Evolutionary conservation across 192 early-diverging fungal genomes (phyloP), one percentile per base, ranked within the genome.

Genomic region (Powellomyces hirtus): DNA sequence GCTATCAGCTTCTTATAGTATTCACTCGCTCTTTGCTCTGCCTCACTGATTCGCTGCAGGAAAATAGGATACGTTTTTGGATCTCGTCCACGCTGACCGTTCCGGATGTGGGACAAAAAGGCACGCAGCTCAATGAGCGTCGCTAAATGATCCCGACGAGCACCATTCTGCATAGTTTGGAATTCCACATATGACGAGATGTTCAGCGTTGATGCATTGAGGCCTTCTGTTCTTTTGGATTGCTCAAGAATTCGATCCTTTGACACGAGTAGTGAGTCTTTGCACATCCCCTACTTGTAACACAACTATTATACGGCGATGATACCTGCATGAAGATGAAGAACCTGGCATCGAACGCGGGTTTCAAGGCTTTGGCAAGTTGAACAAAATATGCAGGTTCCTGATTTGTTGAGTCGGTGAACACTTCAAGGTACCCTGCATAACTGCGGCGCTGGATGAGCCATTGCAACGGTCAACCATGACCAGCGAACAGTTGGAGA

Each of bases 111-210:
- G 26, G 70, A 40, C 22, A 72, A 33, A 38, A 72, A 72, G 13
- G 31, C 34, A 20, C 62, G 62, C 4, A 64, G 37, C 44, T 72
- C 70, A 33, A 72, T 56, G n/a, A 72, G 62, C 16, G 62, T 55
- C 10, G 70, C 61, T 3, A 72, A 33, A 40, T 72, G 70, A 44
- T 59, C 38, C 10, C 53, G 50, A 8, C 70, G 38, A 24, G 70
- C 70, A 24, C 70, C 70, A 45, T 64, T 72, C 34, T 64, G 62
- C 70, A 72, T 72, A 1, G 70, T 72, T 38, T 72, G 70, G 27
- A 72, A 72, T 52, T 72, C 70, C 6, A 72, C 70, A 45, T 65
- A 72, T 13, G 70, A 72, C 36, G 70, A 72, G 37, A 72, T 72
- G 62, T 72, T 72, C 27, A 72, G 18, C 4, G 70, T 72, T 0